These are phyloP conservation scores for Stipa capillata DNA, from an alignment of 176 grass and related monocot genomes.

Conservation along the genomic window DNA sequence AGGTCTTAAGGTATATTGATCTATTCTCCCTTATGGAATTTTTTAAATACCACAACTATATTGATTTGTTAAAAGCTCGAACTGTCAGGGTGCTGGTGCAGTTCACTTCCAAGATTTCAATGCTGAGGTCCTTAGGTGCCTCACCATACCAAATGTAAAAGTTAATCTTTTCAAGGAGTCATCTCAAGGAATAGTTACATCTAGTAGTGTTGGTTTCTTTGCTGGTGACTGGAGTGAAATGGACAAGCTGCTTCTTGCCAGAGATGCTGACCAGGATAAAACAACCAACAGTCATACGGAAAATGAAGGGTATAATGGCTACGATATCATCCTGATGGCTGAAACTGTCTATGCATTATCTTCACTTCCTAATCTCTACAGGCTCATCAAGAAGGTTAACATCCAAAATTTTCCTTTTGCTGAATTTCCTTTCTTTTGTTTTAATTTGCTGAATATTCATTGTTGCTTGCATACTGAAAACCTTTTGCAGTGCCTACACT, in stretches of 20 bases:
- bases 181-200: conserved; percentile 21
- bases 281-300: conserved; percentile 7
- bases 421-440: background rate
- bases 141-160: conserved; percentile 90
- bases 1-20: conserved; percentile 59
- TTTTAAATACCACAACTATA: background rate
- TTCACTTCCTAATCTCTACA: conserved; percentile 68
- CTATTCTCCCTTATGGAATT: conserved; percentile 10
- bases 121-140: conserved; percentile 77
- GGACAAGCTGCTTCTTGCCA: conserved; percentile 49
- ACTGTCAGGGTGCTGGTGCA: conserved; percentile 59
- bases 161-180: conserved; percentile 54
- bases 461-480: conserved; percentile 7
- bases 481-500: conserved; percentile 43
- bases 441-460: background rate
- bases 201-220: conserved; percentile 56
- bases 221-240: conserved; percentile 95
- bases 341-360: conserved; percentile 80
- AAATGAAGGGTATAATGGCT: conserved; percentile 32
- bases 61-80: conserved; percentile 15
- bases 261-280: conserved; percentile 33
- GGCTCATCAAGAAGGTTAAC: conserved; percentile 69
- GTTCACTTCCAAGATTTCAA: conserved; percentile 98
- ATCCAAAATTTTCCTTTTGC: background rate
- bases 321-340: conserved; percentile 95